Base-by-base conservation (phyloP, 306 rosid species). In the Coriaria nepalensis region DNA sequence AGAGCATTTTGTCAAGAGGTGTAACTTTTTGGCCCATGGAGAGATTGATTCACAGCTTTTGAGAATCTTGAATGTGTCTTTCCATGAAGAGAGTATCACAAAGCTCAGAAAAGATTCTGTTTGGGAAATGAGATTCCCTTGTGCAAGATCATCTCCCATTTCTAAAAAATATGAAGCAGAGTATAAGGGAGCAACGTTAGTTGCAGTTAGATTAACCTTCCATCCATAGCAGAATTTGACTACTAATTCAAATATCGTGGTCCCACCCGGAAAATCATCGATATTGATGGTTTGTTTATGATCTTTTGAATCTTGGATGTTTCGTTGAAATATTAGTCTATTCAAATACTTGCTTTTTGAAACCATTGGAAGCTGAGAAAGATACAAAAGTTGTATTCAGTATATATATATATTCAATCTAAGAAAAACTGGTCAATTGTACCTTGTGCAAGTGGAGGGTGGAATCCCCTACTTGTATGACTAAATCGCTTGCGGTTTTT, bases 371-470 rank as follows among this genome's bases (percentile, higher is more conserved):
- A 87, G 68, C 93, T 83, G 74, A 4, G 29, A 63, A 70, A 41
- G 8, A 9, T 55, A 33, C 41, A 42, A 33, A 41, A 5, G 6
- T 2, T 10, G 47, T 20, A 53, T 36, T 53, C 14, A 52, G 20
- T 35, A 10, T n/a, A 32, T 9, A 10, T 20, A 1, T 20, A 1
- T 20, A 20, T 20, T 20, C 33, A 37, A 48, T 8, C 20, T 33
- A 33, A 48, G 4, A 35, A 34, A 33, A 33, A 52, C 7, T 35
- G 8, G 37, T 13, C 3, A 37, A 39, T 36, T 33, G 35, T 40
- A 87, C 96, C 96, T 82, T 87, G 68, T 82, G 94, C 78, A 87
- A 73, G 77, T 75, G 67, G 66, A 87, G 83, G 73, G 33, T 69
- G 47, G 70, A 78, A 50, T 78, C 76, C 60, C 83, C 94, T 55